phyloP scores from a whole-genome alignment of 1,284 basidiomycete species.

The Heliocybe sulcata region DNA sequence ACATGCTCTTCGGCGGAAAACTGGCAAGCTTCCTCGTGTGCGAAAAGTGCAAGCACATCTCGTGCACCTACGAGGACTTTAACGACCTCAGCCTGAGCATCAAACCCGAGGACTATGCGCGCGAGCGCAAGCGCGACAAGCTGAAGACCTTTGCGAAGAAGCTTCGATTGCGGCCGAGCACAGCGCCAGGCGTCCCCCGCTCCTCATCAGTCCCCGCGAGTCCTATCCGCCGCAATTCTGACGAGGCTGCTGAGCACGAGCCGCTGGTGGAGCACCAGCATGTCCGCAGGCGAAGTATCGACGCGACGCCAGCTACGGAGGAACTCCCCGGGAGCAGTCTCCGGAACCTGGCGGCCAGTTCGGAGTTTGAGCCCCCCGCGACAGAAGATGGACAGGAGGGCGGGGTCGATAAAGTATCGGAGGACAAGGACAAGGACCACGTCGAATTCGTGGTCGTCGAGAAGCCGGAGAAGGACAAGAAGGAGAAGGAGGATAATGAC shows the following conservation, averaged over 20 bases:
- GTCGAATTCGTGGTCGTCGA: slow-evolving; percentile 16
- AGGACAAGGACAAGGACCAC: slow-evolving; percentile 7
- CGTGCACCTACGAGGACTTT: slow-evolving; percentile 90
- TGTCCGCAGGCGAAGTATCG: slow-evolving; percentile 11
- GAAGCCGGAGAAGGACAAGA: slow-evolving; percentile 19
- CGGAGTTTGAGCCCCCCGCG: background rate
- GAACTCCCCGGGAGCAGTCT: slow-evolving; percentile 12
- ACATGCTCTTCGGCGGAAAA: slow-evolving; percentile 85
- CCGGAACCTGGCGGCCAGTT: background rate
- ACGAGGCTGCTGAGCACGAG: slow-evolving; percentile 2
- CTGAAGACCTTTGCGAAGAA: slow-evolving; percentile 66
- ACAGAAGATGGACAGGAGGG: background rate
- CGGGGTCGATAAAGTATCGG: background rate
- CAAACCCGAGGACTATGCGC: slow-evolving; percentile 69
- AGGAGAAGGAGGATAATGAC: slow-evolving; percentile 33
- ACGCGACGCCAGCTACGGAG: slow-evolving; percentile 13
- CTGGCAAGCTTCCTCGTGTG: slow-evolving; percentile 89
- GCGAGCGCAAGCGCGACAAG: slow-evolving; percentile 62
- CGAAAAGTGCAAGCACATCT: slow-evolving; percentile 87
- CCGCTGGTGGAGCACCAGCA: background rate
- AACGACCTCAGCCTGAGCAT: slow-evolving; percentile 87
- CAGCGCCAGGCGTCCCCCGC: background rate
- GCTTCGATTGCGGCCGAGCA: slow-evolving; percentile 33
- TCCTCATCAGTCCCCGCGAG: slow-evolving; percentile 25
- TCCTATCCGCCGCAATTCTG: slow-evolving; percentile 15